A percentile compares a stretch with the other conserved stretches of the same genome.
phyloP scores from a whole-genome alignment of 1,284 basidiomycete genomes.

The Leccinum pachyderme region DNA sequence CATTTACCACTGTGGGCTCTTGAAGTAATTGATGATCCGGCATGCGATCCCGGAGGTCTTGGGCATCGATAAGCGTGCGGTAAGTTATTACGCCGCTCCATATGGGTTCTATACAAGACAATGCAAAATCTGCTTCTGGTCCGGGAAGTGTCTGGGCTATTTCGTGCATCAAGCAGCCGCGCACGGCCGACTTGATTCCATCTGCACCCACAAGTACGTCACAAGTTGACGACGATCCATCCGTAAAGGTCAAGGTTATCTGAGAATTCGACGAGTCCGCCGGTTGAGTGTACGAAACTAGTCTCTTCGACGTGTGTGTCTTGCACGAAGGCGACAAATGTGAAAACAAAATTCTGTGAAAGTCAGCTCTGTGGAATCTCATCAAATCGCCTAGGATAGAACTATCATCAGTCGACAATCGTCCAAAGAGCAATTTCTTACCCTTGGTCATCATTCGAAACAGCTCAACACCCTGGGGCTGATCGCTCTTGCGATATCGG shows the following conservation, averaged over 20 bases:
- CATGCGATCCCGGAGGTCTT: conserved; percentile 33
- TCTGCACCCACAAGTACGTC: conserved; percentile 54
- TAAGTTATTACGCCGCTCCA: conserved; percentile 46
- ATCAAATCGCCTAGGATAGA: conserved; percentile 37
- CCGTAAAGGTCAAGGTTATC: conserved; percentile 42
- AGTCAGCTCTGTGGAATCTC: conserved; percentile 44
- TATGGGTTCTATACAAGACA: conserved; percentile 34
- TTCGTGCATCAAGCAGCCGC: conserved; percentile 39
- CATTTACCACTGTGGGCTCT: conserved; percentile 29
- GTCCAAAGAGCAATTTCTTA: conserved; percentile 13
- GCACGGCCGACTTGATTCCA: conserved; percentile 51
- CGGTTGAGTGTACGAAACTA: conserved; percentile 37
- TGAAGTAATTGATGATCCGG: conserved; percentile 37
- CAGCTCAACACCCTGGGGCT: conserved; percentile 44
- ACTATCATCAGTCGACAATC: background rate
- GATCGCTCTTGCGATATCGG: conserved; percentile 52
- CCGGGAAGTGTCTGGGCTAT: conserved; percentile 18
- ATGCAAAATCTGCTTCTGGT: conserved; percentile 13
- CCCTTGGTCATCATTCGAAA: conserved; percentile 47
- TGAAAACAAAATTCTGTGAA: conserved; percentile 40
- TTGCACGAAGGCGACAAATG: conserved; percentile 34
- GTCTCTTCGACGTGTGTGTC: conserved; percentile 38
- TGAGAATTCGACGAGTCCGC: conserved; percentile 16
- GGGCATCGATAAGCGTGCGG: conserved; percentile 38
- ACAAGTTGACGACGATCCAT: conserved; percentile 42